Conservation (phyloP, 1,139 yeast genomes). For the Candida anutae region DNA sequence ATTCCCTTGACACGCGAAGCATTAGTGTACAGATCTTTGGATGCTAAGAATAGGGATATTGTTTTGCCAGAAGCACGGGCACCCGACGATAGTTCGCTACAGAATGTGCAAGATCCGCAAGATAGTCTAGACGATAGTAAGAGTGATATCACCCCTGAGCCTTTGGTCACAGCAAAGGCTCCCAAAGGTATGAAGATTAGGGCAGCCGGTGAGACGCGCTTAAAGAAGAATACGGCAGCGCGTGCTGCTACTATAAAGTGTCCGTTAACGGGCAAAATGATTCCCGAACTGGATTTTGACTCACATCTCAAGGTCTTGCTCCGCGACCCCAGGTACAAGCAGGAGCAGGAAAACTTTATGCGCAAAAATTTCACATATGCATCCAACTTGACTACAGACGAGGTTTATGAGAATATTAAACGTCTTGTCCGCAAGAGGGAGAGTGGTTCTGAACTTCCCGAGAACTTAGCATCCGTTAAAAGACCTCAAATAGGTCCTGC, state of each 20-base stretch:
- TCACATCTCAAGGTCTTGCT: slow-evolving; percentile 65
- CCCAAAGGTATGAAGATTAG: slow-evolving; percentile 57
- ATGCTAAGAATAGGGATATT: slow-evolving; percentile 22
- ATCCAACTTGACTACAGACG: slow-evolving; percentile 59
- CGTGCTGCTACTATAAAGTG: slow-evolving; percentile 42
- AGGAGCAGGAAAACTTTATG: slow-evolving; percentile 60
- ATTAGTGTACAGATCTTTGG: slow-evolving; percentile 54
- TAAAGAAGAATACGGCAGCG: slow-evolving; percentile 26
- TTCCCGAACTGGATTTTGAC: slow-evolving; percentile 68
- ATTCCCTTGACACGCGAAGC: slow-evolving; percentile 55
- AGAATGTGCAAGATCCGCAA: no score
- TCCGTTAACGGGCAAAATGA: slow-evolving; percentile 62
- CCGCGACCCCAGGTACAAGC: slow-evolving; percentile 72
- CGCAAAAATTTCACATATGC: slow-evolving; percentile 50
- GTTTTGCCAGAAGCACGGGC: slow-evolving; percentile 3
- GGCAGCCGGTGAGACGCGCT: slow-evolving; percentile 63
- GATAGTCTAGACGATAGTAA: no score
- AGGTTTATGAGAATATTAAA: slow-evolving; percentile 71
- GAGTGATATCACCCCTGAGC: no score
- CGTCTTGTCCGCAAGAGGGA: slow-evolving; percentile 40
- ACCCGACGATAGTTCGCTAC: neutral
- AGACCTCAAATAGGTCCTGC: slow-evolving; percentile 5
- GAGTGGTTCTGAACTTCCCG: slow-evolving; percentile 6
- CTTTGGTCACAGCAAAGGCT: neutral
- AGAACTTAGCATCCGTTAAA: slow-evolving; percentile 3